Evolutionary conservation across 192 early-diverging fungal species (phyloP), one percentile per base, ranked within the genome.

Genomic region (Diversispora eburnea): DNA sequence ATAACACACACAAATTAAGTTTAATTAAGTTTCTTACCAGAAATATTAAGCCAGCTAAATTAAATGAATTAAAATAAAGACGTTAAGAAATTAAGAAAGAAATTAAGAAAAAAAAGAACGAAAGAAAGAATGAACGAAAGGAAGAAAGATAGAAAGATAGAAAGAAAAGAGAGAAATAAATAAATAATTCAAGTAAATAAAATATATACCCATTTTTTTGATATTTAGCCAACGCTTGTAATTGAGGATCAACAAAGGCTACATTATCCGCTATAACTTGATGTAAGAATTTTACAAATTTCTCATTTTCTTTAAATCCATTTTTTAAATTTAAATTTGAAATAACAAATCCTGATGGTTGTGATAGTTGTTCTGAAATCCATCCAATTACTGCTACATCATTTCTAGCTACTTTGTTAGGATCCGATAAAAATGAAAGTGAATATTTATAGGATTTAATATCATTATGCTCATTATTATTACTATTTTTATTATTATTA

Each of bases 241-340:
- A 56, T 42, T 52, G 25, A 25, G 33, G 15, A 69, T 69, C 67
- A 8, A 22, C 51, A 15, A 33, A 10, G 13, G 22, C 49, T 20
- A 69, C 67, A 69, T 69, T 52, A 42, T 69, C 67, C 0, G 48
- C 52, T n/a, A 69, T 69, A 39, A 69, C 52, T 69, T 69, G 51
- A 42, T 69, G 52, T 33, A 69, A 54, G 19, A 69, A 22, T 42
- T 56, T 39, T 19, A 54, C 41, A 69, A 69, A 69, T 17, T 69
- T 56, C 8, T 55, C 41, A 56, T 69, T 69, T 69, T 69, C 67
- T 17, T 17, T 69, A 46, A 69, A 69, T 56, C 20, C 47, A 10
- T 55, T 6, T 6, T 3, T 9, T 54, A n/a, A 46, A 8, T 42
- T 69, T 43, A 33, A 33, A 33, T 33, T 33, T 33, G 25, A 33